Conservation (phyloP, 768 basidiomycete species). For the Boletus speciosus region DNA sequence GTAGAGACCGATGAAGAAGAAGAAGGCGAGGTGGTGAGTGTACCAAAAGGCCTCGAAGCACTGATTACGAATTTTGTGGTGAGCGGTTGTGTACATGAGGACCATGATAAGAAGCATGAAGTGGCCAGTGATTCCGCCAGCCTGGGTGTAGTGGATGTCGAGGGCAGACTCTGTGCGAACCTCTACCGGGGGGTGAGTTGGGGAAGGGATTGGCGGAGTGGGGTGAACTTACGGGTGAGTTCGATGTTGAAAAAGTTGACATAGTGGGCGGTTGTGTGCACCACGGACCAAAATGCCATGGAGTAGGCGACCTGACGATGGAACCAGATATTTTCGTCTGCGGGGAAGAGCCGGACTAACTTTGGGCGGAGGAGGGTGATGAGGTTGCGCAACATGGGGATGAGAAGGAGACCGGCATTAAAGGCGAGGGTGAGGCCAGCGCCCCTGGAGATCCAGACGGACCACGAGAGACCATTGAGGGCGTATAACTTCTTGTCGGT, state of each 20-base stretch:
- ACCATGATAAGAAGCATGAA: conserved; percentile 95
- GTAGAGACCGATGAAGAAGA: conserved; percentile 90
- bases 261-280: conserved; percentile 92
- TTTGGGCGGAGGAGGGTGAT: conserved; percentile 80
- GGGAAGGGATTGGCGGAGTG: not conserved
- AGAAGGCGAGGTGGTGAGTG: conserved; percentile 91
- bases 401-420: conserved; percentile 79
- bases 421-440: conserved; percentile 89
- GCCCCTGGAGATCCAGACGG: conserved; percentile 88
- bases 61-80: conserved; percentile 81
- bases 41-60: conserved; percentile 98
- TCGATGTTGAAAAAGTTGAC: conserved; percentile 94
- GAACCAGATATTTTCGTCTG: conserved; percentile 96
- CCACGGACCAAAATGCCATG: conserved; percentile 89
- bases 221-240: conserved; percentile 58
- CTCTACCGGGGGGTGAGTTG: conserved; percentile 44
- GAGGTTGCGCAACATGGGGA: conserved; percentile 88
- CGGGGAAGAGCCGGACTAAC: conserved; percentile 80
- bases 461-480: conserved; percentile 76
- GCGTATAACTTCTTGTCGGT: conserved; percentile 62
- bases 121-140: conserved; percentile 93
- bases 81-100: conserved; percentile 88
- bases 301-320: conserved; percentile 94
- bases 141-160: conserved; percentile 83
- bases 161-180: conserved; percentile 74